Evolutionary conservation across 441 rosid species (phyloP), one percentile per base, ranked within the genome.

Genomic region (Pelargonium cotyledonis): DNA sequence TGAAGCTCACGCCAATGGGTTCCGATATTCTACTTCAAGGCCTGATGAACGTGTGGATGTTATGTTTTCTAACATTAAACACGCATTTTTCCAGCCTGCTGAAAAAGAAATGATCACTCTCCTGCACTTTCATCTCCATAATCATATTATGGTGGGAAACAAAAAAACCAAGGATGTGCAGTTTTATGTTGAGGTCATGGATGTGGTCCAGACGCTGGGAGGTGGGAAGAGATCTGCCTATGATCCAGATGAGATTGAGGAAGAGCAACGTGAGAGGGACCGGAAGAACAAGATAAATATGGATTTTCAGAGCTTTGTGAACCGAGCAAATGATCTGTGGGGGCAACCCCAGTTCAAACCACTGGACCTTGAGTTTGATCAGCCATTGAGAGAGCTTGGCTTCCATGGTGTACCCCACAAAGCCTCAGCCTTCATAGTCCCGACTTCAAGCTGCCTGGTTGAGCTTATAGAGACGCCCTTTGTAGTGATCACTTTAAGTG

Each of bases 231-330:
- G 96, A 73, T 92, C 97, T 70, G 94, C 91, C 2, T 90, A 92
- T 78, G 98, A 90, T 68, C 97, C 97, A 8, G 97, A 92, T 76
- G 98, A 92, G 81, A 85, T 92, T 65, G 92, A 90, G 60, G 98
- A 92, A 80, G 98, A 92, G 77, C 96, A 92, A 72, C 72, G 94
- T 65, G 98, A 92, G 76, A 83, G 96, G 12, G 91, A 79, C 26
- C 78, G 94, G 80, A 92, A 89, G 79, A 90, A 87, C 74, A 90
- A 92, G 79, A 89, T 89, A 73, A 90, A 89, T 69, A 84, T 84
- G 87, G 97, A 89, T 70, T 92, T 90, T 58, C 86, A 86, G 71
- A 84, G 77, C 83, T 92, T 92, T 80, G 98, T 86, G 57, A 90
- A 81, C 72, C 79, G 92, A 70, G 90, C 86, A 40, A 93, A 91